Percentiles rank a stretch among this genome's conserved stretches.
Conservation (phyloP, 2,329 filamentous ascomycete species). For the Delphinella strobiligena region DNA sequence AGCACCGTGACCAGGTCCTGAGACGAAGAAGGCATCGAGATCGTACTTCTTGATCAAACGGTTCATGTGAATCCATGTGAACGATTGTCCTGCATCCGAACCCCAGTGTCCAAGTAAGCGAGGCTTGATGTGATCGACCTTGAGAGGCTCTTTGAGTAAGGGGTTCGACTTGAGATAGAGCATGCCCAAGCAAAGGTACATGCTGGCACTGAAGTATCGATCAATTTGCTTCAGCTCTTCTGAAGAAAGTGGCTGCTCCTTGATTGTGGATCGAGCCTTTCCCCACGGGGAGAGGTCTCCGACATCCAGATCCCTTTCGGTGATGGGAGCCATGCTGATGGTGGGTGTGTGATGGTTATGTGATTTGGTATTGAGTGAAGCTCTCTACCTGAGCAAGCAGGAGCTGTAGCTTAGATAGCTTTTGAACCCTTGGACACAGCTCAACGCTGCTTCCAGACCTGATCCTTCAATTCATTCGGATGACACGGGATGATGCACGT, state of each 20-base stretch:
- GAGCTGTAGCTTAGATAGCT: no score
- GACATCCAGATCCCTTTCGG: not conserved
- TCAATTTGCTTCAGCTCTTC: conserved; percentile 58
- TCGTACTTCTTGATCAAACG: conserved; percentile 71
- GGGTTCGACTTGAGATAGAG: conserved; percentile 67
- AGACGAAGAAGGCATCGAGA: conserved; percentile 59
- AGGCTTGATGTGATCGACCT: conserved; percentile 58
- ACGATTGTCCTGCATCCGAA: conserved; percentile 67
- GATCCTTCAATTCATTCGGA: no score
- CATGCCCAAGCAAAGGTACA: conserved; percentile 70
- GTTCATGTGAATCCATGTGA: conserved; percentile 75
- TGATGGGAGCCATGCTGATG: not conserved
- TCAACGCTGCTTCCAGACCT: no score
- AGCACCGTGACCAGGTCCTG: conserved; percentile 66
- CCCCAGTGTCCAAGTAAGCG: conserved; percentile 69
- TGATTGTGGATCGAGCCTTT: conserved; percentile 16
- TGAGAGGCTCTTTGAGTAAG: conserved; percentile 56
- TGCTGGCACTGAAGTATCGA: conserved; percentile 61
- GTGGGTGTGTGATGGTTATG: no score
- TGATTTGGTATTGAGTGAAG: no score
- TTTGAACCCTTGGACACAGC: no score
- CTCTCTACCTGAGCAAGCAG: no score
- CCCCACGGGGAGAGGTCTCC: conserved; percentile 8
- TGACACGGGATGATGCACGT: not conserved
- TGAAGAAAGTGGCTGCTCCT: conserved; percentile 43